A percentile compares a stretch with the other conserved stretches of the same genome.
Evolutionary conservation across 345 rosid genomes (phyloP).

Genomic region (Eucalyptus lansdowneana): DNA sequence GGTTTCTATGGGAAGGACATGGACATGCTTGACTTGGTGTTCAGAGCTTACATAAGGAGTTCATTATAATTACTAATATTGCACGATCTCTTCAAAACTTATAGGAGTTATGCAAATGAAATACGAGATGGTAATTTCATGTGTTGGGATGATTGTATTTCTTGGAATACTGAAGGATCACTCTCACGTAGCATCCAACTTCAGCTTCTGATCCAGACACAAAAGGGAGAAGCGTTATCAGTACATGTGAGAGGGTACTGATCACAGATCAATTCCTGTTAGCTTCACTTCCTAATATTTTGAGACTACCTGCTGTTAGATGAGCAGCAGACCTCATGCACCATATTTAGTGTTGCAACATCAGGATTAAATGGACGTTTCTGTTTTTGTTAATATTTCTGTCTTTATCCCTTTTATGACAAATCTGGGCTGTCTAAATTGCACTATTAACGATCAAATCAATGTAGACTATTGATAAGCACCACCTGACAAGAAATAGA

Average conservation of each 20-base stretch:
- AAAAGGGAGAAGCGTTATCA: neutral
- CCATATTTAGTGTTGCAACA: neutral
- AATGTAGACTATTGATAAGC: neutral
- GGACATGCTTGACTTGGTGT: neutral
- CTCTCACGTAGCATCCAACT: neutral
- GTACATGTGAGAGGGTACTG: neutral
- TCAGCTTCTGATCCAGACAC: neutral
- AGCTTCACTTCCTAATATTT: neutral
- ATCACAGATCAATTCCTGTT: neutral
- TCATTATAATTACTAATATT: neutral
- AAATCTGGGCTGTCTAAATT: neutral
- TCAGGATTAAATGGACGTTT: neutral
- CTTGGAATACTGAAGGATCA: neutral
- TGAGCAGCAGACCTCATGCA: neutral
- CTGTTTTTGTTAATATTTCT: neutral
- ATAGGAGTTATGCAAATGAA: neutral
- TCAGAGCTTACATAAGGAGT: neutral
- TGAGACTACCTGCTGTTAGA: neutral
- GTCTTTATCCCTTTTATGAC: neutral
- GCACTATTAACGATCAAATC: neutral
- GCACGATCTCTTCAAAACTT: neutral
- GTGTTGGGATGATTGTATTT: neutral
- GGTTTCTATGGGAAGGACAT: neutral
- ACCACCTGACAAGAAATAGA: neutral
- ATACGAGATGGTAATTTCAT: neutral